Conservation (phyloP, 805 yeast genomes). For the Scheffersomyces coipomensis region DNA sequence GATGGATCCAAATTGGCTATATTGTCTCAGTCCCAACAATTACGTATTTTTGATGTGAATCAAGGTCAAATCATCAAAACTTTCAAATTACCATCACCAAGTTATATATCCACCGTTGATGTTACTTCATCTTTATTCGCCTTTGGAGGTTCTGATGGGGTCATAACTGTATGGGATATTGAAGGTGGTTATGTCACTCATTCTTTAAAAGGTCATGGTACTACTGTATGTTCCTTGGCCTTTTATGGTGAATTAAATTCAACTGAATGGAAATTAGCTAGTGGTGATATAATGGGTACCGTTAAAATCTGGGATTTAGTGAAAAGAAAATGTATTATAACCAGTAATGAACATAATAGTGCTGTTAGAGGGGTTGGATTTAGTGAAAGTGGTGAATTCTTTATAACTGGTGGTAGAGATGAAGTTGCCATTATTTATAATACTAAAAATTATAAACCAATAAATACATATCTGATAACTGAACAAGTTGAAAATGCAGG, state of each 20-base stretch:
- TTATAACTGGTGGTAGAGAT: conserved; percentile 89
- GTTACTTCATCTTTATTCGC: conserved; percentile 82
- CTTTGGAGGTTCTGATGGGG: conserved; percentile 94
- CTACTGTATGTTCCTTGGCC: conserved; percentile 70
- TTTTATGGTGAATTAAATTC: conserved; percentile 75
- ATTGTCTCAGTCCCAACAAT: conserved; percentile 80
- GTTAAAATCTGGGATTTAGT: conserved; percentile 64
- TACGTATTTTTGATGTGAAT: conserved; percentile 60
- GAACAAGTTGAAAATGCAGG: conserved; percentile 76
- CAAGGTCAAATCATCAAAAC: conserved; percentile 42
- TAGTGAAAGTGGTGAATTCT: conserved; percentile 45
- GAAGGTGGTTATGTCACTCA: conserved; percentile 88
- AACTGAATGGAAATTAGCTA: conserved; percentile 70
- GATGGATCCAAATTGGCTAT: conserved; percentile 70
- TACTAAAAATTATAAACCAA: conserved; percentile 50
- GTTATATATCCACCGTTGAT: conserved; percentile 75
- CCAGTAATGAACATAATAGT: conserved; percentile 70
- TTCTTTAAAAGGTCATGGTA: conserved; percentile 89
- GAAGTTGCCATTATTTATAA: conserved; percentile 64
- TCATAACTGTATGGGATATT: conserved; percentile 87
- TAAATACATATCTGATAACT: conserved; percentile 67
- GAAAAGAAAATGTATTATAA: conserved; percentile 65
- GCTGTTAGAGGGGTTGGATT: conserved; percentile 87
- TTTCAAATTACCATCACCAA: conserved; percentile 72
- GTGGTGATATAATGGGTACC: conserved; percentile 62